A percentile compares a stretch with the other conserved stretches of the same genome.
Conservation (phyloP, 2,329 filamentous ascomycete species). For the Albophoma yamanashiensis region DNA sequence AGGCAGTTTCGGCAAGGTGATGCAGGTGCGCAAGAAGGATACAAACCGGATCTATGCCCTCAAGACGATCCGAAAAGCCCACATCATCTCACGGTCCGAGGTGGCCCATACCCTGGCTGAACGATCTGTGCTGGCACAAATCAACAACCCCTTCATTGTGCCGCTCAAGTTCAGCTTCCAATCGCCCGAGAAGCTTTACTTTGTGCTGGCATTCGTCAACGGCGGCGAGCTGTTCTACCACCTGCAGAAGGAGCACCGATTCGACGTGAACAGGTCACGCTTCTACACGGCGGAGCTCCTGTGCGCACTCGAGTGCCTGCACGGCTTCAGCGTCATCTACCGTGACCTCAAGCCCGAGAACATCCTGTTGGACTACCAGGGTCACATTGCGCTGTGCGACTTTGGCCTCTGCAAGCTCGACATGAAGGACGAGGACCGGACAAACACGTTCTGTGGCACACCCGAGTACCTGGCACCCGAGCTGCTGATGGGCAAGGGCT, state of each 20-base stretch:
- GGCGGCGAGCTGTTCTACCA: slow-evolving; percentile 97
- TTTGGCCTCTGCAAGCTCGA: slow-evolving; percentile 97
- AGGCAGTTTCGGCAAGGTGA: slow-evolving; percentile 97
- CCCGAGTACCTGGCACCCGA: slow-evolving; percentile 96
- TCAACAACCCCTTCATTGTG: slow-evolving; percentile 99
- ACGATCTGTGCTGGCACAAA: slow-evolving; percentile 95
- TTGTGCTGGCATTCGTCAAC: slow-evolving; percentile 95
- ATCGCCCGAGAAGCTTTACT: slow-evolving; percentile 95
- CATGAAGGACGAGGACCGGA: slow-evolving; percentile 98
- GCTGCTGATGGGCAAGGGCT: slow-evolving; percentile 83
- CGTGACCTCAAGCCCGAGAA: slow-evolving; percentile 70
- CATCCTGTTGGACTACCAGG: slow-evolving; percentile 93
- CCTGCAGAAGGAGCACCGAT: slow-evolving; percentile 90
- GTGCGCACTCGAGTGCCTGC: slow-evolving; percentile 89
- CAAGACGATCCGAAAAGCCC: slow-evolving; percentile 98
- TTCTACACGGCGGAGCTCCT: slow-evolving; percentile 97
- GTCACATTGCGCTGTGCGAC: slow-evolving; percentile 94
- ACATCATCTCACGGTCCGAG: slow-evolving; percentile 97
- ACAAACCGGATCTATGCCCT: slow-evolving; percentile 95
- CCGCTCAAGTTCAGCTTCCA: slow-evolving; percentile 99
- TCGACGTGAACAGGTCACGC: slow-evolving; percentile 91
- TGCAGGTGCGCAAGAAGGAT: slow-evolving; percentile 98
- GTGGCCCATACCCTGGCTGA: slow-evolving; percentile 95
- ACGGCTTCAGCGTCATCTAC: slow-evolving; percentile 98
- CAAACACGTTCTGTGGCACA: slow-evolving; percentile 96